Evolutionary conservation across 1,284 basidiomycete species (phyloP), one percentile per base, ranked within the genome.

Genomic region (Peniophora sp.): DNA sequence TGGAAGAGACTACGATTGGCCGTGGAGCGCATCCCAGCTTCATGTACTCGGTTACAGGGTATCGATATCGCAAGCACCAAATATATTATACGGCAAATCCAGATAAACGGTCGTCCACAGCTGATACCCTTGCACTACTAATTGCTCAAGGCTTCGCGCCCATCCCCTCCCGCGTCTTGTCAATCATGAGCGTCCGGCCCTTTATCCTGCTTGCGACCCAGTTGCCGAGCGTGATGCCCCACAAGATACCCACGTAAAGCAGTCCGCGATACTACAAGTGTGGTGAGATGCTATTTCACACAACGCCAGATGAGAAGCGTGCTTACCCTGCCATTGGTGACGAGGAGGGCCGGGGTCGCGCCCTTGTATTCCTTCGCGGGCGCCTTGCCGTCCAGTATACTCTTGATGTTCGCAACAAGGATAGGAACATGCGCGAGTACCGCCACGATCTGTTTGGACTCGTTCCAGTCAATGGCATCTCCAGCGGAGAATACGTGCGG

Each of bases 401-500:
- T n/a, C 10, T n/a, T 10, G n/a, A 36, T n/a, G 34, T 36, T 36
- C 10, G n/a, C n/a, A n/a, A n/a, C 34, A 36, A 36, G 10, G 34
- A 36, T 36, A 36, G 10, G 10, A 10, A n/a, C 34, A 36, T 36
- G 34, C 10, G 10, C 34, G 10, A n/a, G 10, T 10, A n/a, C n/a
- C n/a, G n/a, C n/a, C n/a, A n/a, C n/a, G n/a, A n/a, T n/a, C n/a
- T n/a, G n/a, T n/a, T n/a, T n/a, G n/a, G n/a, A n/a, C n/a, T n/a
- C n/a, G n/a, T n/a, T n/a, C n/a, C n/a, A n/a, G n/a, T n/a, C n/a
- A n/a, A n/a, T n/a, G n/a, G 47, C 27, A 32, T 32, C 27, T 5
- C 27, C 27, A 32, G 27, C 27, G 27, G 27, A 32, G 27, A 32
- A 32, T 5, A 12, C 27, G 27, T 32, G 12, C 69, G 73, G 63